Evolutionary conservation across 164 flowering plant species (phyloP).

Genomic region (Vitis rupestris): DNA sequence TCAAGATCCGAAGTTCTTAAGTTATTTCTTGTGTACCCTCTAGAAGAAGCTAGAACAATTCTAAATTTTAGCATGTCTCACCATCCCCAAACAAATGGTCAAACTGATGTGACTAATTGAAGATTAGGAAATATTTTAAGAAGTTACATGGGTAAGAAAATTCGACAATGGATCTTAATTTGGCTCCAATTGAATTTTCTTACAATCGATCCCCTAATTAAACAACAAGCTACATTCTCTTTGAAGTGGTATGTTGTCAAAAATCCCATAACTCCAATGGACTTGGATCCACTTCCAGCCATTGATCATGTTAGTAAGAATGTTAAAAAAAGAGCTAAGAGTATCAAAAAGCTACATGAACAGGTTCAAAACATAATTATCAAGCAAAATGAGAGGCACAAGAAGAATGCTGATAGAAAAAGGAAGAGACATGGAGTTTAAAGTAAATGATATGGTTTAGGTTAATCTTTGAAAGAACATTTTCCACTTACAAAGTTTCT

Average conservation of each 20-base stretch:
- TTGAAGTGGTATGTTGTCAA: constrained; percentile 7
- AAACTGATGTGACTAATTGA: constrained; percentile 3
- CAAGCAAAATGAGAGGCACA: too few relatives aligned
- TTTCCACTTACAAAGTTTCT: too few relatives aligned
- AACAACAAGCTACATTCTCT: constrained; percentile 5
- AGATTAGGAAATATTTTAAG: constrained; percentile 11
- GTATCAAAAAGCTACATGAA: too few relatives aligned
- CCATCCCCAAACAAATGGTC: background rate
- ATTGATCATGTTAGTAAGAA: too few relatives aligned
- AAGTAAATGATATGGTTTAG: too few relatives aligned
- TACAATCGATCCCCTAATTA: constrained; percentile 6
- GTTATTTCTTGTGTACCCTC: background rate
- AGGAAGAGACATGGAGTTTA: too few relatives aligned
- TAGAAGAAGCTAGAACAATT: constrained; percentile 5
- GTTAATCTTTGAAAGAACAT: too few relatives aligned
- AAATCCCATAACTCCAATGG: background rate
- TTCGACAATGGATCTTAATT: background rate
- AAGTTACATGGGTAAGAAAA: background rate
- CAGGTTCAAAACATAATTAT: too few relatives aligned
- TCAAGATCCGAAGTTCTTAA: background rate
- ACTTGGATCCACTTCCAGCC: background rate
- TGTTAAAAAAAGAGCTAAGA: too few relatives aligned
- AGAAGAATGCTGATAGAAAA: too few relatives aligned
- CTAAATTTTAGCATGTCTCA: background rate
- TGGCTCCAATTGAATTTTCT: constrained; percentile 14